phyloP scores from a whole-genome alignment of 495 filamentous ascomycete genomes.

The Terfezia boudieri region DNA sequence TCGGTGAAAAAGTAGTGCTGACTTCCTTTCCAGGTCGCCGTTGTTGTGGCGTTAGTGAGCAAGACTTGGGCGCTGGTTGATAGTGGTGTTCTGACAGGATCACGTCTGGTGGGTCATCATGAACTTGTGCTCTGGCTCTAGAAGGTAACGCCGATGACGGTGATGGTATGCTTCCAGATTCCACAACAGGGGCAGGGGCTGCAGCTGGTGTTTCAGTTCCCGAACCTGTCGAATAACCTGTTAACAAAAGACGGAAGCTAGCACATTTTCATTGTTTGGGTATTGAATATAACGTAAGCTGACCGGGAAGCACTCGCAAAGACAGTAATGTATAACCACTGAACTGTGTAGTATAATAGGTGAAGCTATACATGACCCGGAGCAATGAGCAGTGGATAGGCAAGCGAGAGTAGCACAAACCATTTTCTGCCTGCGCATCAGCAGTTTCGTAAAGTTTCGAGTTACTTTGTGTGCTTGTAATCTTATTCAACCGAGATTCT shows the following conservation, averaged over 20 bases:
- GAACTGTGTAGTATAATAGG: too few species aligned
- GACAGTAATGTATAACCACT: too few species aligned
- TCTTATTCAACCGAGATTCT: constrained; percentile 55
- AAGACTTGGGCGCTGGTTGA: constrained; percentile 10
- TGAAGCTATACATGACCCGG: not conserved
- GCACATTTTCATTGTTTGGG: constrained; percentile 3
- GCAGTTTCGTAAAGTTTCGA: constrained; percentile 12
- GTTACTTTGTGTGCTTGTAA: constrained; percentile 30
- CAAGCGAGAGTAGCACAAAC: not conserved
- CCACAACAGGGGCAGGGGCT: too few species aligned
- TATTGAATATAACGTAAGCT: not conserved
- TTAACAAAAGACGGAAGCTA: not conserved
- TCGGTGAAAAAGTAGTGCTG: constrained; percentile 6
- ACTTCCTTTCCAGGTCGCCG: not conserved
- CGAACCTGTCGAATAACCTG: too few species aligned
- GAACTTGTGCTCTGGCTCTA: constrained; percentile 5
- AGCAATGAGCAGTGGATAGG: not conserved
- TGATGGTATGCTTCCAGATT: not conserved
- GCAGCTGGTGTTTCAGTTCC: too few species aligned
- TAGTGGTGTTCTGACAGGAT: constrained; percentile 47
- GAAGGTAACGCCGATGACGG: constrained; percentile 6
- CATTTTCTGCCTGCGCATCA: not conserved
- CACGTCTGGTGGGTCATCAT: constrained; percentile 47
- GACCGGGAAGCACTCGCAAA: too few species aligned
- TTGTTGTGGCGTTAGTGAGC: not conserved